These are phyloP conservation scores for Intubia oerlemansii DNA, from an alignment of 2,329 filamentous ascomycete species.

Conservation along the genomic window DNA sequence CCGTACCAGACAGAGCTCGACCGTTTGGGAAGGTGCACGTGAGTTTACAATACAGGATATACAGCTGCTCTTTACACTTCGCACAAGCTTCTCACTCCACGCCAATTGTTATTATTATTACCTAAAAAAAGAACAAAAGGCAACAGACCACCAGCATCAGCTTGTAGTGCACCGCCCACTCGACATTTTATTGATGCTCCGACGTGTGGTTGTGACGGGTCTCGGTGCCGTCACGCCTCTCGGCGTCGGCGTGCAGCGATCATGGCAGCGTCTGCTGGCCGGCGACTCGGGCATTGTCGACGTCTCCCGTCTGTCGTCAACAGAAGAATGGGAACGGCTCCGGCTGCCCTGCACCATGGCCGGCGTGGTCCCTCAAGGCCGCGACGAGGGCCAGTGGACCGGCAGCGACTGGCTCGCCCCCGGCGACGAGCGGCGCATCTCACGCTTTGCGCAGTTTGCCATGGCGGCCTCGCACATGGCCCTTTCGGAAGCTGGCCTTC, in stretches of 20 bases:
- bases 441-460: slow-evolving; percentile 81
- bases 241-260: slow-evolving; percentile 54
- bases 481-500: slow-evolving; percentile 48
- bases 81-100: too few relatives aligned
- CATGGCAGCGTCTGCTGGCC: slow-evolving; percentile 64
- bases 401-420: slow-evolving; percentile 30
- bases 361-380: slow-evolving; percentile 45
- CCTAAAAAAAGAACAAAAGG: too few relatives aligned
- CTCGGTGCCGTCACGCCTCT: slow-evolving; percentile 67
- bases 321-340: slow-evolving; percentile 41
- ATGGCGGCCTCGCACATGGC: slow-evolving; percentile 75
- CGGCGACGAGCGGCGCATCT: slow-evolving; percentile 53
- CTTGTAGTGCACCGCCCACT: too few relatives aligned
- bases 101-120: too few relatives aligned
- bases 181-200: slow-evolving; percentile 13
- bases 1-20: too few relatives aligned
- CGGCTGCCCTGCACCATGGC: slow-evolving; percentile 70
- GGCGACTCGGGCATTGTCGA: slow-evolving; percentile 65
- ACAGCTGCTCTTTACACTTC: too few relatives aligned
- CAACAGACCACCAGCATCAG: too few relatives aligned
- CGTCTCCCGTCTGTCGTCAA: slow-evolving; percentile 36
- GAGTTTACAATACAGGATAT: too few relatives aligned
- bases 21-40: too few relatives aligned
- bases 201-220: slow-evolving; percentile 67
- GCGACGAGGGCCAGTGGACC: slow-evolving; percentile 24